These are phyloP conservation scores for Candida sithepensis DNA, from an alignment of 805 yeast genomes.

Conservation along the genomic window DNA sequence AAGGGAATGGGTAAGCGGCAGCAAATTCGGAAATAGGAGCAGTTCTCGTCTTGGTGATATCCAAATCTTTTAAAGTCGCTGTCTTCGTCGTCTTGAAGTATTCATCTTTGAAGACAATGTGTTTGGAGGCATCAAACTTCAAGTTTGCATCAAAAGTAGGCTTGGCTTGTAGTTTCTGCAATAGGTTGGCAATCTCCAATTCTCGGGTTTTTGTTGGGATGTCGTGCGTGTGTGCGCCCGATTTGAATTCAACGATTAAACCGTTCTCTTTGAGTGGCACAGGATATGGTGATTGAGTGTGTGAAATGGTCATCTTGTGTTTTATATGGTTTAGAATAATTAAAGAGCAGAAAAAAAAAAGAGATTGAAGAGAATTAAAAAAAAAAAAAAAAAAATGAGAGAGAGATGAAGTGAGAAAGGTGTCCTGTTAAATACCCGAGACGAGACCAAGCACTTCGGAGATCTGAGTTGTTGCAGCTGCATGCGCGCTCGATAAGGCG, in stretches of 20 bases:
- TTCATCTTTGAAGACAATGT: constrained; percentile 34
- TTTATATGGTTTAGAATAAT: not conserved
- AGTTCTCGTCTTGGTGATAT: constrained; percentile 30
- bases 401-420: too few relatives aligned
- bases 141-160: constrained; percentile 28
- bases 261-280: constrained; percentile 18
- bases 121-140: constrained; percentile 35
- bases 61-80: constrained; percentile 35
- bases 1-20: constrained; percentile 55
- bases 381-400: too few relatives aligned
- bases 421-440: too few relatives aligned
- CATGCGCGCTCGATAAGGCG: too few relatives aligned
- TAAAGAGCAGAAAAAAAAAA: too few relatives aligned
- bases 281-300: constrained; percentile 11
- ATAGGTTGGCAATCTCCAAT: constrained; percentile 16
- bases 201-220: constrained; percentile 23
- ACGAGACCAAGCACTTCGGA: too few relatives aligned
- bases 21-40: constrained; percentile 34
- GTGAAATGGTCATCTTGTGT: not conserved
- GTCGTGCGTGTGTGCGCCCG: constrained; percentile 16
- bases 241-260: constrained; percentile 13
- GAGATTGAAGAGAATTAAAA: too few relatives aligned
- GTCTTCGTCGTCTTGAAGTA: constrained; percentile 33
- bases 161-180: constrained; percentile 18
- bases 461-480: too few relatives aligned